Base-by-base conservation (phyloP, 352 stramenopile genomes). In the Pythium utonaiense region DNA sequence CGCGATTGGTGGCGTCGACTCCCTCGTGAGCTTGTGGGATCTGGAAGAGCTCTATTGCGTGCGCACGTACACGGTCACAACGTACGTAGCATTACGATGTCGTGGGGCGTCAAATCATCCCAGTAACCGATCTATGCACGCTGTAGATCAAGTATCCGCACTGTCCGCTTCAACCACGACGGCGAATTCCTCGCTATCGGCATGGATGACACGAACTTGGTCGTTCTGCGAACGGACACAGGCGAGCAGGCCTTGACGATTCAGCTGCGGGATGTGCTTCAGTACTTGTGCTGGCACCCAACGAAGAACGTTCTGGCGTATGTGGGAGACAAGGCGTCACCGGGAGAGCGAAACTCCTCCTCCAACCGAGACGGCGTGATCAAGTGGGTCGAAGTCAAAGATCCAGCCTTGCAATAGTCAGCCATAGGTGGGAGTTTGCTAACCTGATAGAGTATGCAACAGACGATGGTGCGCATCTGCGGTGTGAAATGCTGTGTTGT, bases 41-140 rank as follows among this genome's bases (percentile, higher is more conserved):
- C 62, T 95, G 19, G 78, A 95, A 58, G 83, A 95, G 56, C 78
- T 95, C 28, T 95, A 88, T 68, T 95, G 85, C 67, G 73, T 86
- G 8, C 84, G 86, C 51, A 95, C 85, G 9, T 92, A 91, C 42
- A 74, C 89, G 14, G 78, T 90, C 27, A 92, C 85, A 55, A 84
- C 77, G 83, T 92, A 78, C 53, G 78, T 77, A 10, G 9, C 28
- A 33, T 5, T 33, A 10, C 5, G 28, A 33, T 33, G 5, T 33
- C 28, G 5, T 10, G 28, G 5, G 28, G 5, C 9, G 28, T 9
- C 28, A 33, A n/a, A n/a, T n/a, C n/a, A n/a, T n/a, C n/a, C n/a
- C n/a, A n/a, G n/a, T n/a, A n/a, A n/a, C n/a, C n/a, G n/a, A n/a
- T n/a, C n/a, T n/a, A n/a, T n/a, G n/a, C n/a, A 33, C 28, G 28